Evolutionary conservation across 129 eudicot genomes (phyloP).

Genomic region (Rutidosis leptorrhynchoides): DNA sequence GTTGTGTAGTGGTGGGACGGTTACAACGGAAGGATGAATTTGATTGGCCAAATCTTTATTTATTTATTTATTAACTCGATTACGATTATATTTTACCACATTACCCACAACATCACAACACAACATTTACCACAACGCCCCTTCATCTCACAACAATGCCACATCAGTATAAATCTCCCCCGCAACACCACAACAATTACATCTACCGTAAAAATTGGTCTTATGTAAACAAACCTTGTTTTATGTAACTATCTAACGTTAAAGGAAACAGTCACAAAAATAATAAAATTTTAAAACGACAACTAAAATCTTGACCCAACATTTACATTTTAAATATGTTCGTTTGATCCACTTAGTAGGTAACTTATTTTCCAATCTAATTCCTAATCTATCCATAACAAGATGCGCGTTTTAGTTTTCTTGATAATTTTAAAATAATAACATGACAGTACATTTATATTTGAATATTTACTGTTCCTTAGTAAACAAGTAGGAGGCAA

Average conservation of each 20-base stretch:
- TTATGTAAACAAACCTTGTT: neutral
- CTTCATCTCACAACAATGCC: too few relatives aligned
- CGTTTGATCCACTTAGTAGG: neutral
- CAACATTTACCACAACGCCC: too few relatives aligned
- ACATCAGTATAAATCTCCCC: too few relatives aligned
- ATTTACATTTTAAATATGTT: neutral
- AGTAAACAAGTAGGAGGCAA: constrained; percentile 10
- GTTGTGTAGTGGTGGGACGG: too few relatives aligned
- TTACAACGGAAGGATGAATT: too few relatives aligned
- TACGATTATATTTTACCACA: too few relatives aligned
- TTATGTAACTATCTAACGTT: neutral
- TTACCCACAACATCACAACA: too few relatives aligned
- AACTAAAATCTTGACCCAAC: neutral
- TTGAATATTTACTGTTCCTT: constrained; percentile 13
- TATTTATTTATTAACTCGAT: too few relatives aligned
- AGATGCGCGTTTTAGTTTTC: neutral
- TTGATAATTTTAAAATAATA: neutral
- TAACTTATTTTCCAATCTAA: neutral
- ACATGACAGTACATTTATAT: constrained; percentile 1
- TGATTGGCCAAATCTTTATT: too few relatives aligned
- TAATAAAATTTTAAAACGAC: neutral
- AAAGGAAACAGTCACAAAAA: neutral
- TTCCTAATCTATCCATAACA: neutral
- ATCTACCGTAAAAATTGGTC: too few relatives aligned
- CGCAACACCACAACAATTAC: too few relatives aligned